Evolutionary conservation across 2,329 filamentous ascomycete genomes (phyloP).

Genomic region (Coleophoma cylindrospora): DNA sequence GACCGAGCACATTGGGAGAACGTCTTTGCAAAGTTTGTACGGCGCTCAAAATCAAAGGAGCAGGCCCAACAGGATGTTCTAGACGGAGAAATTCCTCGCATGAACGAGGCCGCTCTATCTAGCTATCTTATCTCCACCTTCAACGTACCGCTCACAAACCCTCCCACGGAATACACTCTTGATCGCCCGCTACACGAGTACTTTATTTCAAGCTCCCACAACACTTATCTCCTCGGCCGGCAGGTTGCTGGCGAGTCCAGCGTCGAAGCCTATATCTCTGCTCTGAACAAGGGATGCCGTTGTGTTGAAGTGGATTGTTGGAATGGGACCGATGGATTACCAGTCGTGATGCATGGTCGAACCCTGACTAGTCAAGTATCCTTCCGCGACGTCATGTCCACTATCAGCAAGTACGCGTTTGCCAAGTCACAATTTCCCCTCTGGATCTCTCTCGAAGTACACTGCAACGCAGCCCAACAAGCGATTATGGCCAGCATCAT

Average conservation of each 20-base stretch:
- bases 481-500: constrained; percentile 85
- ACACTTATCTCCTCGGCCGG: constrained; percentile 89
- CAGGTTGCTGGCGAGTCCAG: constrained; percentile 89
- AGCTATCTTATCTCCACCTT: constrained; percentile 70
- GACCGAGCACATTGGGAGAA: constrained; percentile 64
- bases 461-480: constrained; percentile 82
- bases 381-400: constrained; percentile 87
- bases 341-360: constrained; percentile 84
- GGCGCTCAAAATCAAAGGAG: constrained; percentile 48
- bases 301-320: constrained; percentile 98
- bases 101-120: constrained; percentile 76
- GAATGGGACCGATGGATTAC: constrained; percentile 85
- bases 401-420: constrained; percentile 94
- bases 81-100: constrained; percentile 46
- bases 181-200: constrained; percentile 92
- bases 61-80: constrained; percentile 34
- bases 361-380: constrained; percentile 85
- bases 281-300: constrained; percentile 82
- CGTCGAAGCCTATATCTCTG: constrained; percentile 89
- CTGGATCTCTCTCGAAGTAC: constrained; percentile 93
- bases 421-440: constrained; percentile 80
- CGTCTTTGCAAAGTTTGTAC: constrained; percentile 66
- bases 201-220: constrained; percentile 97
- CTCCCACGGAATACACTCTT: constrained; percentile 58
- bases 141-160: constrained; percentile 62